phyloP scores from a whole-genome alignment of 352 stramenopile species.

The Globisporangium recalcitrans region DNA sequence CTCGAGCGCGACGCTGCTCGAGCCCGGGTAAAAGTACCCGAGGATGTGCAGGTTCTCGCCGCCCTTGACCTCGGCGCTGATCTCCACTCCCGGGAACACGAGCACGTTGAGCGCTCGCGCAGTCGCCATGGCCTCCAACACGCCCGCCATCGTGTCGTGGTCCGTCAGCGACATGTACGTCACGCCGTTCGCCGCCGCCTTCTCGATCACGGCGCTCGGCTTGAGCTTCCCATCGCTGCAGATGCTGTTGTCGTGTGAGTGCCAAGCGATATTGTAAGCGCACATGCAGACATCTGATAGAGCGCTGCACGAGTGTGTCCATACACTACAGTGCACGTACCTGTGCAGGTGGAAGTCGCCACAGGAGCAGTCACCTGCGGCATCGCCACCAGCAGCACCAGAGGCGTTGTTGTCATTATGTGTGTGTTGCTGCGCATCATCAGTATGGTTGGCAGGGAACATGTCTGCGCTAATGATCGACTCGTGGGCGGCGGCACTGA shows the following conservation, averaged over 20 bases:
- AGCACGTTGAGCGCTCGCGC: conserved; percentile 63
- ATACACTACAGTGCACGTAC: conserved; percentile 20
- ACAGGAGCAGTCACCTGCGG: conserved; percentile 49
- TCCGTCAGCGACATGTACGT: conserved; percentile 81
- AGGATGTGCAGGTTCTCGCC: conserved; percentile 84
- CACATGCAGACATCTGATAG: not conserved
- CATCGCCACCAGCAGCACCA: conserved; percentile 38
- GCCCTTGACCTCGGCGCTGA: conserved; percentile 80
- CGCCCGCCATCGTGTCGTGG: conserved; percentile 83
- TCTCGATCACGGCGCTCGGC: conserved; percentile 66
- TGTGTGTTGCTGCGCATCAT: conserved; percentile 13
- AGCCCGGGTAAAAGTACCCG: conserved; percentile 81
- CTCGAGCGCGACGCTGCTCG: conserved; percentile 65
- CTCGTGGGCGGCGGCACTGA: conserved; percentile 21
- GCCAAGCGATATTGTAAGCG: not conserved
- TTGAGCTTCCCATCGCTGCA: conserved; percentile 82
- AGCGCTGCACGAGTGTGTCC: not conserved
- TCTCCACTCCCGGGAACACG: conserved; percentile 79
- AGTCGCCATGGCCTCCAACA: conserved; percentile 61
- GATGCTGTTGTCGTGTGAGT: conserved; percentile 28
- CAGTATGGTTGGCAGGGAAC: conserved; percentile 68
- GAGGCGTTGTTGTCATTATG: conserved; percentile 21
- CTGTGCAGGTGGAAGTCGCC: conserved; percentile 86
- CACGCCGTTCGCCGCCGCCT: conserved; percentile 73
- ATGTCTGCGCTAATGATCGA: conserved; percentile 52